phyloP scores from a whole-genome alignment of 2,329 filamentous ascomycete species.

The Fonsecaea nubica region DNA sequence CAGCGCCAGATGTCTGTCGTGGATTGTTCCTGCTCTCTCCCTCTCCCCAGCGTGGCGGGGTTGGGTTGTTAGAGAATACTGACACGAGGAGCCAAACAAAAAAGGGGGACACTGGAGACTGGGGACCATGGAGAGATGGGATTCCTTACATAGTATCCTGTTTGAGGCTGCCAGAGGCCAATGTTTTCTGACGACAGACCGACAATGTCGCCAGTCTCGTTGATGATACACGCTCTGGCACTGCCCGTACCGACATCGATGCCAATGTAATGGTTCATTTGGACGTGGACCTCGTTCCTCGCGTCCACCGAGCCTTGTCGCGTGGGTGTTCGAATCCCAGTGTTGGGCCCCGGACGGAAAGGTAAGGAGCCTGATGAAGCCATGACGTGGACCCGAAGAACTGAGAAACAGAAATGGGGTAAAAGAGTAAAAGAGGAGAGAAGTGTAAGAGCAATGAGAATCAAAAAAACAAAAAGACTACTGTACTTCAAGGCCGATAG shows the following conservation, averaged over 20 bases:
- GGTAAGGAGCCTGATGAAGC: constrained; percentile 19
- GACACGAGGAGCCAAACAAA: no score
- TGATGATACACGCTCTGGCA: constrained; percentile 93
- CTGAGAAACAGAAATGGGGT: background rate
- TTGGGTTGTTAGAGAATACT: no score
- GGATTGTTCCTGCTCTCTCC: constrained; percentile 79
- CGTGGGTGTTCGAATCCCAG: constrained; percentile 31
- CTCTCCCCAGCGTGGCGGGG: no score
- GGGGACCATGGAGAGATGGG: no score
- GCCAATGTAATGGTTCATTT: constrained; percentile 73
- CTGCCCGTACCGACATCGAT: constrained; percentile 97
- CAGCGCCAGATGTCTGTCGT: constrained; percentile 96
- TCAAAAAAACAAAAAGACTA: background rate
- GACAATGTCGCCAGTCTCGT: constrained; percentile 85
- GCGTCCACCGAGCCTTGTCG: constrained; percentile 52
- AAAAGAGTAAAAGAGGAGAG: background rate
- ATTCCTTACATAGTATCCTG: constrained; percentile 72
- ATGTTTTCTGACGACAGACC: constrained; percentile 74
- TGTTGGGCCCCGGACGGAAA: constrained; percentile 30
- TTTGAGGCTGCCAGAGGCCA: constrained; percentile 78
- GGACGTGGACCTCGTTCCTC: constrained; percentile 63
- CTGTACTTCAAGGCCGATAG: background rate
- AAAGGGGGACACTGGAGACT: no score
- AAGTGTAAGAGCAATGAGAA: background rate
- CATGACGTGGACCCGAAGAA: background rate